Base-by-base conservation (phyloP, 352 stramenopile species). In the Phytophthora idaei region DNA sequence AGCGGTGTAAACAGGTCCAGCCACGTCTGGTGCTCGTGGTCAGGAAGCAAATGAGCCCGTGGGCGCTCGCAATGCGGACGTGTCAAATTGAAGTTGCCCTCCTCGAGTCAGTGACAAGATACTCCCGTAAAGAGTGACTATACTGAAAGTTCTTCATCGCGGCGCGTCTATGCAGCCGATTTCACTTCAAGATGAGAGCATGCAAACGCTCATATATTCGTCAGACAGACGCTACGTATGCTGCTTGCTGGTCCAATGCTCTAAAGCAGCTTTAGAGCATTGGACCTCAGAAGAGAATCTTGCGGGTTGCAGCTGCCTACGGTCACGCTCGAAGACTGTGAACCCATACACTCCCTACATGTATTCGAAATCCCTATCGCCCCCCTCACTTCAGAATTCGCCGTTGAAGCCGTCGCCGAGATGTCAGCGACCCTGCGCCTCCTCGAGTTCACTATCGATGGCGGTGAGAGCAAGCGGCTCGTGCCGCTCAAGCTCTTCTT, bases 401-500 rank as follows among this genome's bases (percentile, higher is more conserved):
- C 57, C 49, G 21, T 17, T 5, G 25, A 48, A 44, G 44, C 28
- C 36, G n/a, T 12, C 36, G 39, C n/a, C 11, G 36, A 51, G 50
- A 71, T 75, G 67, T 68, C 67, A 15, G 62, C 67, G 17, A 65
- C 80, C 58, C 50, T 66, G 39, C 58, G 72, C 36, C 69, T 77
- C 21, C 37, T 77, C 61, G 73, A 74, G 36, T 90, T 90, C 70
- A 52, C 83, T 56, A 58, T 90, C 69, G 76, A 89, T 47, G 81
- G 80, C 69, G 81, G 82, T 57, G 82, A 90, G 70, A 67, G 74
- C 42, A 80, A 77, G 68, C 51, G 58, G 54, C 82, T 90, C 74
- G 71, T 89, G 67, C 74, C 82, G 68, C 82, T 90, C 68, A 90
- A 90, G 73, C 63, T 90, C 63, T 77, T 89, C 55, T 90, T 88